These are phyloP conservation scores for Bertia moriformis DNA, from an alignment of 2,329 filamentous ascomycete genomes.

Conservation along the genomic window DNA sequence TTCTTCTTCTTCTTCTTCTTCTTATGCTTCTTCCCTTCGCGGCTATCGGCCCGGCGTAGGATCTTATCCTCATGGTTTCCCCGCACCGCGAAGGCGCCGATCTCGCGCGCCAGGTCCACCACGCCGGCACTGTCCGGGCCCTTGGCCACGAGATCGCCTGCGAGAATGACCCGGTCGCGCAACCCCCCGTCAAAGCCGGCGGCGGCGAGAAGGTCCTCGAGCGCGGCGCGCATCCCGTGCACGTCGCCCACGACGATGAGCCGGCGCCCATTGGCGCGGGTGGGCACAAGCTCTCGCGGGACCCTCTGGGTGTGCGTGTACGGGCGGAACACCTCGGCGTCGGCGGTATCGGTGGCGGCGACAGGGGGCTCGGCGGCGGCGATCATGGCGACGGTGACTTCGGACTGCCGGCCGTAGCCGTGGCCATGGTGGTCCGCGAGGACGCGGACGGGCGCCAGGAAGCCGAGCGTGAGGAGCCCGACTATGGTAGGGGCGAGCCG, in stretches of 20 bases:
- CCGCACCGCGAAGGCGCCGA: constrained; percentile 68
- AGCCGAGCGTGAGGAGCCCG: too few relatives aligned
- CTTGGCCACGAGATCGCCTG: constrained; percentile 72
- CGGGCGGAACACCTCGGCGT: background rate
- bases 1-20: constrained; percentile 9
- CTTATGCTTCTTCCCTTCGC: constrained; percentile 7
- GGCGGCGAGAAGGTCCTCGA: constrained; percentile 52
- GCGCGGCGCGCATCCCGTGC: constrained; percentile 66
- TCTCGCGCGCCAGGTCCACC: constrained; percentile 56
- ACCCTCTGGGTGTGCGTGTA: background rate
- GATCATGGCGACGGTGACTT: too few relatives aligned
- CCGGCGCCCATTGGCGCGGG: constrained; percentile 29
- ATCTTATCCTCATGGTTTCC: constrained; percentile 88
- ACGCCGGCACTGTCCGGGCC: constrained; percentile 72
- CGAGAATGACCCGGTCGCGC: constrained; percentile 61
- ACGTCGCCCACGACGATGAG: constrained; percentile 82
- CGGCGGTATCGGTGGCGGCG: too few relatives aligned
- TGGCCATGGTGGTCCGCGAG: too few relatives aligned
- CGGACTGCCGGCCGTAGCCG: too few relatives aligned
- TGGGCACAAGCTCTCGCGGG: constrained; percentile 10
- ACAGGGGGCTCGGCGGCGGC: too few relatives aligned
- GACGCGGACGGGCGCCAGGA: too few relatives aligned
- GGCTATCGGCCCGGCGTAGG: constrained; percentile 34
- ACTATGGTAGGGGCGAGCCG: too few relatives aligned
- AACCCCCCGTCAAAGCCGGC: constrained; percentile 40